Percentiles rank a stretch among this genome's conserved stretches.
These are phyloP conservation scores for Lachnellula hyalina DNA, from an alignment of 2,329 filamentous ascomycete species.

Conservation along the genomic window DNA sequence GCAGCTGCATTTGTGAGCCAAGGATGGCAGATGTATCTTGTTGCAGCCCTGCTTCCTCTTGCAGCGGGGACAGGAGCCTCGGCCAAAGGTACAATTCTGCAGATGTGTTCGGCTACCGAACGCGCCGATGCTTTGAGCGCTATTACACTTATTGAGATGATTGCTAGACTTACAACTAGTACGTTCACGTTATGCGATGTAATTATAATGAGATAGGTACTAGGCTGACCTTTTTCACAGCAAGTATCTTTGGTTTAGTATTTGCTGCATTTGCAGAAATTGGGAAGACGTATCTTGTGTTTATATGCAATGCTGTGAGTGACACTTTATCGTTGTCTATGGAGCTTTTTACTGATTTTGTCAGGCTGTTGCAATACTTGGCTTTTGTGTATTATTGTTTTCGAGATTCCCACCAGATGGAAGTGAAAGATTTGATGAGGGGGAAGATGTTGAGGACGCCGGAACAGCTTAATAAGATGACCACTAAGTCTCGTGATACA, in stretches of 20 bases:
- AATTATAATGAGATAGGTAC: too few species aligned
- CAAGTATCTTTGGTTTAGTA: slow-evolving; percentile 60
- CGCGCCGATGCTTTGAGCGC: slow-evolving; percentile 63
- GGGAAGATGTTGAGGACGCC: not conserved
- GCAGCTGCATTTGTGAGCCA: slow-evolving; percentile 56
- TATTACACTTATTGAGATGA: slow-evolving; percentile 65
- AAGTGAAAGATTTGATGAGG: slow-evolving; percentile 22
- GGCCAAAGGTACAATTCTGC: slow-evolving; percentile 67
- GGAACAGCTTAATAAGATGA: too few species aligned
- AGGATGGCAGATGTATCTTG: slow-evolving; percentile 64
- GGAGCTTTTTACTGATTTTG: not conserved
- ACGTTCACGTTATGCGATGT: not conserved
- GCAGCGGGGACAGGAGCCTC: slow-evolving; percentile 65
- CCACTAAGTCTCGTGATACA: too few species aligned
- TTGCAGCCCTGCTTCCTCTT: slow-evolving; percentile 60
- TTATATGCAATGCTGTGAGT: slow-evolving; percentile 60
- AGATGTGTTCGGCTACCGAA: slow-evolving; percentile 59
- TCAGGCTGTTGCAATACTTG: slow-evolving; percentile 50
- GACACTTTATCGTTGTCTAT: not conserved
- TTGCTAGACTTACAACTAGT: slow-evolving; percentile 52
- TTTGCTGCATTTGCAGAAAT: slow-evolving; percentile 58
- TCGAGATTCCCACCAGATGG: slow-evolving; percentile 41
- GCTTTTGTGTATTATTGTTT: slow-evolving; percentile 40
- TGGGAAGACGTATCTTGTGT: slow-evolving; percentile 57
- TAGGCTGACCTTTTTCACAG: slow-evolving; percentile 30